Evolutionary conservation across 352 stramenopile species (phyloP).

Genomic region (Phytophthora idaei): DNA sequence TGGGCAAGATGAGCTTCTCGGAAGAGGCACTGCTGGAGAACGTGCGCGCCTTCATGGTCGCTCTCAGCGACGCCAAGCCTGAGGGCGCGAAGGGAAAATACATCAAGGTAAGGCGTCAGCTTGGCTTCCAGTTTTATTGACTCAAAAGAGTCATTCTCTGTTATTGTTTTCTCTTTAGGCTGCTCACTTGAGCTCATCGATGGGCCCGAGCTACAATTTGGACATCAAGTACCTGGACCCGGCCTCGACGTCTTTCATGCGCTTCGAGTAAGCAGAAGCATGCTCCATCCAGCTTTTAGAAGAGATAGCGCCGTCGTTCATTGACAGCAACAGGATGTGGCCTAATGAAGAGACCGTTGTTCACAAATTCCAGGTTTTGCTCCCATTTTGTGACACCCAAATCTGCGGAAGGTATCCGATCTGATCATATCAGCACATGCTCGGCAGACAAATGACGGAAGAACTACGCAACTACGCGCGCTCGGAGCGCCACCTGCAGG

Average conservation of each 20-base stretch:
- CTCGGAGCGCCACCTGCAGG: slow-evolving; percentile 73
- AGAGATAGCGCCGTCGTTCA: slow-evolving; percentile 18
- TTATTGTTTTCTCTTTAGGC: slow-evolving; percentile 33
- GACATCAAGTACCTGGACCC: slow-evolving; percentile 88
- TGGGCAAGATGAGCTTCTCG: slow-evolving; percentile 90
- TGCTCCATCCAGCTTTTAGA: slow-evolving; percentile 25
- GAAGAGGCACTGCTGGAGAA: slow-evolving; percentile 92
- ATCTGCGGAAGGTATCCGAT: slow-evolving; percentile 3
- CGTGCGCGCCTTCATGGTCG: slow-evolving; percentile 92
- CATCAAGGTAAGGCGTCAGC: slow-evolving; percentile 66
- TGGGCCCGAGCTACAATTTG: slow-evolving; percentile 79
- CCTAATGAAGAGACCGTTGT: slow-evolving; percentile 19
- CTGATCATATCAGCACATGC: slow-evolving; percentile 22
- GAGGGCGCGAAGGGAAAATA: slow-evolving; percentile 94
- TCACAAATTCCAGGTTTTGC: slow-evolving; percentile 23
- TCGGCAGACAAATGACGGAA: slow-evolving; percentile 64
- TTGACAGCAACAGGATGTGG: slow-evolving; percentile 29
- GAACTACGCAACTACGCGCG: slow-evolving; percentile 77
- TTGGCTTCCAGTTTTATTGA: not conserved
- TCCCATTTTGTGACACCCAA: slow-evolving; percentile 15
- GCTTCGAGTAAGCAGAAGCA: slow-evolving; percentile 68
- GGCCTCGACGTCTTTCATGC: slow-evolving; percentile 85
- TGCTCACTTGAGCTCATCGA: slow-evolving; percentile 86
- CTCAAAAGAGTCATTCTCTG: not conserved
- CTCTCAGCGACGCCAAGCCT: slow-evolving; percentile 90